These are phyloP conservation scores for Aspergillus cavernicola DNA, from an alignment of 495 filamentous ascomycete species.

Conservation along the genomic window DNA sequence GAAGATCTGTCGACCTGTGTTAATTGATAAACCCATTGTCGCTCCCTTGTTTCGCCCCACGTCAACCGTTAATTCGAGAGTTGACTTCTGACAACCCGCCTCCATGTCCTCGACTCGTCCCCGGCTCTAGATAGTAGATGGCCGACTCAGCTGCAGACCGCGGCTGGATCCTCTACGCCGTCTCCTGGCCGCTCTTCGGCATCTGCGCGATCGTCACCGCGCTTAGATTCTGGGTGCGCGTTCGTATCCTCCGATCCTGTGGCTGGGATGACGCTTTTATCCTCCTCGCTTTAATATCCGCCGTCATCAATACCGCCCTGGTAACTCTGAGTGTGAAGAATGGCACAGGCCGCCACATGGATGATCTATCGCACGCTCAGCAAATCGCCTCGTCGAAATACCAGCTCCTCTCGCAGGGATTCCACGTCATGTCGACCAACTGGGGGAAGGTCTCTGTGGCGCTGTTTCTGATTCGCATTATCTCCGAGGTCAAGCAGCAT, in stretches of 20 bases:
- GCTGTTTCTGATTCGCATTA: slow-evolving; percentile 14
- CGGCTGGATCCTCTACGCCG: slow-evolving; percentile 8
- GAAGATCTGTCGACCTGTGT: too few species aligned
- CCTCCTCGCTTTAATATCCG: slow-evolving; percentile 4
- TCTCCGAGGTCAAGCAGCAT: slow-evolving; percentile 8
- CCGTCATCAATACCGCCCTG: slow-evolving; percentile 3
- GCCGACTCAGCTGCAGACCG: neutral
- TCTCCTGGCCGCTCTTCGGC: slow-evolving; percentile 10
- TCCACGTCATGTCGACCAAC: slow-evolving; percentile 16
- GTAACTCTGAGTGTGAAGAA: slow-evolving; percentile 2
- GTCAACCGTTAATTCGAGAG: too few species aligned
- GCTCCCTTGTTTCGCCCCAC: too few species aligned
- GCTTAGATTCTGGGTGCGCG: slow-evolving; percentile 6
- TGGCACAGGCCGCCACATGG: slow-evolving; percentile 9
- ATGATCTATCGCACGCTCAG: neutral
- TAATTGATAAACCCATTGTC: too few species aligned
- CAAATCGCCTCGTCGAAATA: slow-evolving; percentile 3
- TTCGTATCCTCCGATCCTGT: slow-evolving; percentile 4
- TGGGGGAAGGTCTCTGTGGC: slow-evolving; percentile 16
- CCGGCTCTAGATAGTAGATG: too few species aligned
- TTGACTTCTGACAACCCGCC: too few species aligned
- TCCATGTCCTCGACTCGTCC: too few species aligned
- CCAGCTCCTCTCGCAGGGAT: slow-evolving; percentile 12
- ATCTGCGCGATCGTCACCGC: neutral
- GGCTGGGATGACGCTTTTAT: slow-evolving; percentile 16